Evolutionary conservation across 129 eudicot species (phyloP).

Genomic region (Arctium minus): DNA sequence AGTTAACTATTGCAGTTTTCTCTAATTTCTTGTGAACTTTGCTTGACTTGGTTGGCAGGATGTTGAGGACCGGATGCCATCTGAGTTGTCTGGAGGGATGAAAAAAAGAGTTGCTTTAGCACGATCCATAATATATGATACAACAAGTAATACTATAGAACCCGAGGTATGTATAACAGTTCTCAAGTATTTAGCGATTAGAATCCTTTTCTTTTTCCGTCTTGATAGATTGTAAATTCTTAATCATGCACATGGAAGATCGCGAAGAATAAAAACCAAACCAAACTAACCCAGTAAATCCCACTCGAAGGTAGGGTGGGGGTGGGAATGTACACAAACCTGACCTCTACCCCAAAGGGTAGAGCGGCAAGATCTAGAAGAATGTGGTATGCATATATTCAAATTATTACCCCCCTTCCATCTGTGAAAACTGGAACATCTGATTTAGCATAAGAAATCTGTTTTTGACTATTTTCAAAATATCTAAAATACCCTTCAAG

Average conservation of each 20-base stretch:
- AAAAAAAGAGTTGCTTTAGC: conserved; percentile 97
- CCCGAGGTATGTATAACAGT: conserved; percentile 66
- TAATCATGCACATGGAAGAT: no score
- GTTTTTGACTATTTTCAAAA: neutral
- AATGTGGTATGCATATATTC: neutral
- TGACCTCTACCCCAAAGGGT: no score
- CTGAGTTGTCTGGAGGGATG: conserved; percentile 99
- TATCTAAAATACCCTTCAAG: neutral
- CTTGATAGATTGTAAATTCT: neutral
- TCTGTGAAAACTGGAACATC: neutral
- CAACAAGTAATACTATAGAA: conserved; percentile 70
- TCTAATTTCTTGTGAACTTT: conserved; percentile 3
- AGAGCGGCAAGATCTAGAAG: no score
- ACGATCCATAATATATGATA: conserved; percentile 81
- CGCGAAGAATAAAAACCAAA: no score
- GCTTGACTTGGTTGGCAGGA: conserved; percentile 45
- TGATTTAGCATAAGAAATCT: neutral
- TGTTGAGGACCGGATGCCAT: conserved; percentile 92
- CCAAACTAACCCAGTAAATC: no score
- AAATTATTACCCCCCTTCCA: neutral
- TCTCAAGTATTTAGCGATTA: neutral
- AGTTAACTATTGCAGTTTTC: neutral
- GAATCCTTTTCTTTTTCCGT: neutral
- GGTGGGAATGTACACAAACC: no score
- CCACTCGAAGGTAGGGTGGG: no score